Conservation (phyloP, 2,329 filamentous ascomycete genomes). For the Microcyclospora pomicola region DNA sequence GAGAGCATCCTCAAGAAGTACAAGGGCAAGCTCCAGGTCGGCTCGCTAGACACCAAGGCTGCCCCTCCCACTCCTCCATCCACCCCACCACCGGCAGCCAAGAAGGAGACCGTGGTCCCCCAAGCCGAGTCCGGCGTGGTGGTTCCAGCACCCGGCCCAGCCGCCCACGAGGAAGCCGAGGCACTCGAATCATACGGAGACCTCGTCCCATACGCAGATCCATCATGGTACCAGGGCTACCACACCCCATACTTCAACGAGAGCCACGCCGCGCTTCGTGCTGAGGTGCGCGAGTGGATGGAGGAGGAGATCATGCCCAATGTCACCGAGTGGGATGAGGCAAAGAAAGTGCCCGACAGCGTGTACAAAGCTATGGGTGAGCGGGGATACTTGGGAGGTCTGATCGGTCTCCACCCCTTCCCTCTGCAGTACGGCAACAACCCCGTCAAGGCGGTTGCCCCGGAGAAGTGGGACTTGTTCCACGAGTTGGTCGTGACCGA, state of each 20-base stretch:
- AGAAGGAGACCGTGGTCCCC: constrained; percentile 38
- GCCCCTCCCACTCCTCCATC: constrained; percentile 33
- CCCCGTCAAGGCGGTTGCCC: constrained; percentile 59
- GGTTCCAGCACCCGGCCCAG: constrained; percentile 26
- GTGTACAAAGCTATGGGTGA: constrained; percentile 96
- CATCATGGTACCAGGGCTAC: constrained; percentile 59
- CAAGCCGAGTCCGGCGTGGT: constrained; percentile 44
- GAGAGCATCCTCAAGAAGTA: constrained; percentile 74
- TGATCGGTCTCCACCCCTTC: constrained; percentile 66
- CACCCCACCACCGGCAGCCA: constrained; percentile 31
- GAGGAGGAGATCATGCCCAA: constrained; percentile 79
- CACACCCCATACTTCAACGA: constrained; percentile 96
- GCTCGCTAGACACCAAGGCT: constrained; percentile 72
- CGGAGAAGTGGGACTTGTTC: constrained; percentile 95
- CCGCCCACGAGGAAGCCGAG: constrained; percentile 44
- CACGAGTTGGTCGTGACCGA: constrained; percentile 94
- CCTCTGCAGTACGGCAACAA: constrained; percentile 55
- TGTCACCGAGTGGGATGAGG: constrained; percentile 94
- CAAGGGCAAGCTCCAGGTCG: constrained; percentile 61
- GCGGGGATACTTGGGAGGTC: constrained; percentile 81
- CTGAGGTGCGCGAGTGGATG: constrained; percentile 85
- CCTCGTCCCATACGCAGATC: constrained; percentile 82
- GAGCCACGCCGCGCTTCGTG: constrained; percentile 77
- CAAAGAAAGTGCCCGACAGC: constrained; percentile 69
- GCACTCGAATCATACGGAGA: constrained; percentile 73